phyloP scores from a whole-genome alignment of 1,284 basidiomycete species.

The Erythrobasidium hasegawianum region DNA sequence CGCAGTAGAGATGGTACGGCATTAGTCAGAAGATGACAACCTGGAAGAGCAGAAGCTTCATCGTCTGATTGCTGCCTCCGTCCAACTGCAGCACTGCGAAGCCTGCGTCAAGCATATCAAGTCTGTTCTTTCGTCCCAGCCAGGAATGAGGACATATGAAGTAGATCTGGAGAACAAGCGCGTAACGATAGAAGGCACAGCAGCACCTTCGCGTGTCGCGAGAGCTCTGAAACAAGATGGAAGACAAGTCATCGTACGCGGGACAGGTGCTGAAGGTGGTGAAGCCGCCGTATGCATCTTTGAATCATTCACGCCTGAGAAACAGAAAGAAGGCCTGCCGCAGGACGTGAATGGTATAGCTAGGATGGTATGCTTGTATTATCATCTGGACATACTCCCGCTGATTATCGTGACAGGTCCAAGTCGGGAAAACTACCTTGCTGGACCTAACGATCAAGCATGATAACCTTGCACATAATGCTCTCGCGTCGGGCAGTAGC shows the following conservation, averaged over 20 bases:
- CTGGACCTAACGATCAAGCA: slow-evolving; percentile 51
- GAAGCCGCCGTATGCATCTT: slow-evolving; percentile 51
- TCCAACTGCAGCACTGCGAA: slow-evolving; percentile 16
- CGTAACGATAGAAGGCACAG: slow-evolving; percentile 50
- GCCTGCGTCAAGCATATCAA: slow-evolving; percentile 49
- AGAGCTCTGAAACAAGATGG: slow-evolving; percentile 50
- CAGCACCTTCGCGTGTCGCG: slow-evolving; percentile 50
- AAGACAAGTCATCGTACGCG: slow-evolving; percentile 52
- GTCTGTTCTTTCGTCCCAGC: slow-evolving; percentile 41
- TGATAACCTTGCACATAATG: slow-evolving; percentile 19
- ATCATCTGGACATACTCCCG: neutral
- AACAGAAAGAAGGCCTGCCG: slow-evolving; percentile 45
- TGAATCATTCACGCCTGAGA: slow-evolving; percentile 45
- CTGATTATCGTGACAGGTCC: slow-evolving; percentile 41
- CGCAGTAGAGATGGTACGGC: slow-evolving; percentile 26
- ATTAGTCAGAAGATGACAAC: neutral
- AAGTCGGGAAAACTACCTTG: slow-evolving; percentile 49
- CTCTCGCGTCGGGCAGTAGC: slow-evolving; percentile 8
- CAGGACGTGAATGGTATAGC: slow-evolving; percentile 53
- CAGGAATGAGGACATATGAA: slow-evolving; percentile 49
- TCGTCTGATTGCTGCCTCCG: neutral
- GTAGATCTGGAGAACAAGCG: slow-evolving; percentile 51
- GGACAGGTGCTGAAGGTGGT: slow-evolving; percentile 39
- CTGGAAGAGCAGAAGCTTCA: neutral
- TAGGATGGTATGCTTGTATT: slow-evolving; percentile 42